A percentile compares a stretch with the other conserved stretches of the same genome.
These are phyloP conservation scores for Linum lewisii DNA, from an alignment of 345 rosid genomes.

Conservation along the genomic window DNA sequence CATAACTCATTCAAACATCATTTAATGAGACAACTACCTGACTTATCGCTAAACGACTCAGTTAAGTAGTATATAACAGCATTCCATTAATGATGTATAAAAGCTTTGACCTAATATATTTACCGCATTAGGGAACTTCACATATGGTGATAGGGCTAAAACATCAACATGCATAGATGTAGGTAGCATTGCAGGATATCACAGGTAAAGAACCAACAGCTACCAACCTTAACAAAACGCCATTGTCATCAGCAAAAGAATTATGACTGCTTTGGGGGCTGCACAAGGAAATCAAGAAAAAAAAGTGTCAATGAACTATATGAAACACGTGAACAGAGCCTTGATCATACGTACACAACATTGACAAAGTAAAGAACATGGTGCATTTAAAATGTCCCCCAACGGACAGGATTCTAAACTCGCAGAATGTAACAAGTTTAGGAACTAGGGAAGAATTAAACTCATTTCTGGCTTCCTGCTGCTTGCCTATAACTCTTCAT, in stretches of 20 bases:
- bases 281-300: conserved; percentile 17
- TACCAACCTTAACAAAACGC: conserved; percentile 37
- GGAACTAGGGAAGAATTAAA: no score
- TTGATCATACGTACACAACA: not conserved
- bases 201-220: conserved; percentile 2
- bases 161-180: not conserved
- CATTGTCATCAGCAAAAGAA: conserved; percentile 26
- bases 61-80: not conserved
- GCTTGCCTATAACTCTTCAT: no score
- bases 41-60: not conserved
- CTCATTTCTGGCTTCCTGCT: no score
- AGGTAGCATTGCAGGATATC: not conserved
- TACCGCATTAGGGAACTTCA: no score
- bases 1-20: not conserved
- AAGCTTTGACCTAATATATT: not conserved
- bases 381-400: not conserved
- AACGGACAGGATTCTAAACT: no score
- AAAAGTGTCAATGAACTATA: not conserved
- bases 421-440: no score
- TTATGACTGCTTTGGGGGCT: conserved; percentile 36
- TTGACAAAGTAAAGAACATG: not conserved
- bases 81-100: not conserved
- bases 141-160: not conserved
- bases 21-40: not conserved
- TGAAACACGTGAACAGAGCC: not conserved